Base-by-base conservation (phyloP, 164 flowering plant genomes). In the Vitis rupestris region DNA sequence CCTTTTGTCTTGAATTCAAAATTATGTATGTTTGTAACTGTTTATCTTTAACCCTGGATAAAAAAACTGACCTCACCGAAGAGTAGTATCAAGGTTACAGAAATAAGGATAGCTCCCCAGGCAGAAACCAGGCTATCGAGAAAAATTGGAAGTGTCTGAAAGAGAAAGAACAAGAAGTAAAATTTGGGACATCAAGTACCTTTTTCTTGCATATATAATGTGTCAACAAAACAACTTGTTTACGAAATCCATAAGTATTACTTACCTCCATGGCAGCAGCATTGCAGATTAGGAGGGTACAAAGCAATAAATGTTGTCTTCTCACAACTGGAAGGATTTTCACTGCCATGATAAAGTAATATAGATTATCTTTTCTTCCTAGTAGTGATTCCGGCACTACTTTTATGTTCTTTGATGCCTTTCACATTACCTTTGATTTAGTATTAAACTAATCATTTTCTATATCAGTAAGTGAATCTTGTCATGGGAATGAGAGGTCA, bases 181-280 rank as follows among this genome's bases (percentile, higher is more conserved):
- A 50, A 29, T 52, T 8, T 29, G 51, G 57, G 53, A 10, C 9
- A 50, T 2, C 16, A 63, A 63, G 9, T 5, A 16, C 53, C 19
- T 12, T 31, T n/a, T 37, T 37, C 44, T 37, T 37, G 44, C 44
- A 37, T 37, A 37, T 6, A 37, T 37, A 37, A 37, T 37, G 4
- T 3, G 7, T 37, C 44, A 37, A 3, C 7, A 37, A 37, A 37
- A 37, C 7, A 37, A 37, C 44, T 37, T 37, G 44, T 37, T 37
- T 37, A 37, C 6, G 7, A 37, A 37, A 6, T 37, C 17, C 59
- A 64, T 19, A 10, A 59, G n/a, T 19, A 2, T 27, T 13, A 9
- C 27, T 44, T 77, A 92, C 97, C 97, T 92, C 97, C 97, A 92
- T 92, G 3, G 97, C 90, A 53, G 88, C 94, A 59, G 97, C 94